Percentiles rank a stretch among this genome's conserved stretches.
Evolutionary conservation across 352 stramenopile species (phyloP).

Genomic region (Aphanomyces stellatus): DNA sequence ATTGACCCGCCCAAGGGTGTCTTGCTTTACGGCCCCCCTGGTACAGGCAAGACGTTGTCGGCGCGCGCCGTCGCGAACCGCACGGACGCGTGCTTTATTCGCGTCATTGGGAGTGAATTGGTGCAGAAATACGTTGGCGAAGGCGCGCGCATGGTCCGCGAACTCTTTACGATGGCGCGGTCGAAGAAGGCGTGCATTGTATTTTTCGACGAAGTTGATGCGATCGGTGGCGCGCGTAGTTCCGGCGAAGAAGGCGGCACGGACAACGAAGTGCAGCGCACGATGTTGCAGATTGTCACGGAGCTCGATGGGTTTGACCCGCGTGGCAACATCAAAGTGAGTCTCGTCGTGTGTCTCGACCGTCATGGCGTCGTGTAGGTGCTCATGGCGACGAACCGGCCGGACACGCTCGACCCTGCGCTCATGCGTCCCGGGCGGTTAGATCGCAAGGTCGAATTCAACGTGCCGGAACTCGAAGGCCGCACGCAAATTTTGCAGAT

Average conservation of each 20-base stretch:
- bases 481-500: conserved; percentile 99
- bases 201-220: conserved; percentile 99
- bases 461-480: conserved; percentile 96
- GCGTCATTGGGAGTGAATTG: conserved; percentile 98
- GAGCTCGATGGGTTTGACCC: conserved; percentile 99
- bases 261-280: conserved; percentile 99
- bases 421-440: conserved; percentile 94
- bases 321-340: conserved; percentile 98
- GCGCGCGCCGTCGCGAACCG: conserved; percentile 97
- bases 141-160: conserved; percentile 97
- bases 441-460: conserved; percentile 99
- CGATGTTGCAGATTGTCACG: conserved; percentile 99
- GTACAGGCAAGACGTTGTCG: conserved; percentile 96
- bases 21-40: conserved; percentile 95
- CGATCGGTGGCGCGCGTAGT: conserved; percentile 91
- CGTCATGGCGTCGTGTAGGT: conserved; percentile 25
- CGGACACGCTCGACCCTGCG: conserved; percentile 95
- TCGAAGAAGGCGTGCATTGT: conserved; percentile 98
- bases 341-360: background rate
- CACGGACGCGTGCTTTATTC: conserved; percentile 99
- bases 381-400: conserved; percentile 97
- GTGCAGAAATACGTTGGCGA: conserved; percentile 99
- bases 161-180: conserved; percentile 99
- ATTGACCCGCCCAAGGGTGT: conserved; percentile 99
- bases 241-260: conserved; percentile 88